Evolutionary conservation across 768 basidiomycete species (phyloP).

Genomic region (Roridomyces roridus): DNA sequence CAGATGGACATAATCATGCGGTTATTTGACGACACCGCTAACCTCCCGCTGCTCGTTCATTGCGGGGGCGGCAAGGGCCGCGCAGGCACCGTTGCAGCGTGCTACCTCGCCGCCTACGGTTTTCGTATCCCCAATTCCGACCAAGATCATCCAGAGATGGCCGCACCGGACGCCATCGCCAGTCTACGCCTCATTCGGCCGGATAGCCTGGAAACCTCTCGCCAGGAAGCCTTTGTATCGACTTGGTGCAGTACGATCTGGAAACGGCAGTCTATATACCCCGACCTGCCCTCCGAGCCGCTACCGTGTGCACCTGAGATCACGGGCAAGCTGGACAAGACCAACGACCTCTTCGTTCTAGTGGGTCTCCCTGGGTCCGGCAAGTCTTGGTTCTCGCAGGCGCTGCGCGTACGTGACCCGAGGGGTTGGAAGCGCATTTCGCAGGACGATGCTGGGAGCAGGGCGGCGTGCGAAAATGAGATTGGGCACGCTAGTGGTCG

Average conservation of each 20-base stretch:
- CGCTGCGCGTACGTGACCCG: slow-evolving; percentile 51
- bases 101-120: slow-evolving; percentile 63
- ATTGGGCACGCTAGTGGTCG: slow-evolving; percentile 49
- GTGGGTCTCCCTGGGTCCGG: slow-evolving; percentile 69
- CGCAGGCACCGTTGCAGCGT: slow-evolving; percentile 66
- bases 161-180: slow-evolving; percentile 54
- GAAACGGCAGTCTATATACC: slow-evolving; percentile 60
- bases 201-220: slow-evolving; percentile 60
- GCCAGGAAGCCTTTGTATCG: slow-evolving; percentile 64
- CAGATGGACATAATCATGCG: slow-evolving; percentile 64
- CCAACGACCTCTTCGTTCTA: slow-evolving; percentile 53
- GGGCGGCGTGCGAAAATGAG: slow-evolving; percentile 54
- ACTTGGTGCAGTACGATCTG: slow-evolving; percentile 64
- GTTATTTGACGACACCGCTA: slow-evolving; percentile 49
- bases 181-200: slow-evolving; percentile 57
- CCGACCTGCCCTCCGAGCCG: slow-evolving; percentile 57
- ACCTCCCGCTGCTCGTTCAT: slow-evolving; percentile 59
- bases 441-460: slow-evolving; percentile 62
- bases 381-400: slow-evolving; percentile 61
- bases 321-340: slow-evolving; percentile 43
- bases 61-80: slow-evolving; percentile 71
- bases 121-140: slow-evolving; percentile 49
- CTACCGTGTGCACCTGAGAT: slow-evolving; percentile 51
- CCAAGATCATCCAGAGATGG: slow-evolving; percentile 52
- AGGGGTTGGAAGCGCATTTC: slow-evolving; percentile 53